Evolutionary conservation across 768 basidiomycete species (phyloP).

Genomic region (Cystofilobasidium macerans): DNA sequence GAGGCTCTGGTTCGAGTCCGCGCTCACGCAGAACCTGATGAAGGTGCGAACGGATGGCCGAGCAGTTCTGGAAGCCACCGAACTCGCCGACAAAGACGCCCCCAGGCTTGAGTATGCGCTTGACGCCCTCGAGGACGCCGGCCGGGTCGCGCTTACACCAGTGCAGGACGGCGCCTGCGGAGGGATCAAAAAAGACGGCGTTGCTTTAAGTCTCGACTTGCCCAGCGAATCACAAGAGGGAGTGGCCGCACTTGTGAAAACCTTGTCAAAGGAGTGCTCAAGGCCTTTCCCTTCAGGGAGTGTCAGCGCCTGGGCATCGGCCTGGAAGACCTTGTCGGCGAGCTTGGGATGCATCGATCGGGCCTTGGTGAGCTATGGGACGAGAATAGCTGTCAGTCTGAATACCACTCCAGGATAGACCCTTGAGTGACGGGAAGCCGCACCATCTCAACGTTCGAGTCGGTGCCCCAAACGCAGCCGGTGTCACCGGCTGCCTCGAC

Average conservation of each 20-base stretch:
- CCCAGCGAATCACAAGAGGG: background rate
- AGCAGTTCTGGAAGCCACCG: constrained; percentile 61
- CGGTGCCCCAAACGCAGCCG: constrained; percentile 57
- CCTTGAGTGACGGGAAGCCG: constrained; percentile 27
- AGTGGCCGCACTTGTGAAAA: constrained; percentile 56
- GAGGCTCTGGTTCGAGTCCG: constrained; percentile 49
- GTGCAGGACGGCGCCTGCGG: constrained; percentile 48
- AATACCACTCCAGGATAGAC: too few relatives aligned
- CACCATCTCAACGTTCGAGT: constrained; percentile 64
- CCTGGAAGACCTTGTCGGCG: constrained; percentile 33
- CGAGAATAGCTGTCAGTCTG: background rate
- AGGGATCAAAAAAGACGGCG: background rate
- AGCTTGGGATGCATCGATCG: constrained; percentile 42
- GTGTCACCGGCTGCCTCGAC: constrained; percentile 45
- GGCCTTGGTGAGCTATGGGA: constrained; percentile 48
- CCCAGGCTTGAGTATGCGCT: constrained; percentile 53
- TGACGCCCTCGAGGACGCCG: constrained; percentile 54
- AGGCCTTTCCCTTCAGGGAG: constrained; percentile 24
- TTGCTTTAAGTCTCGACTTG: background rate
- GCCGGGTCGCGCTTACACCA: constrained; percentile 71
- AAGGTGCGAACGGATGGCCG: constrained; percentile 54
- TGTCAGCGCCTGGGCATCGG: constrained; percentile 40
- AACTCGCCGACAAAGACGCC: constrained; percentile 65
- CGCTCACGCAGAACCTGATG: constrained; percentile 46
- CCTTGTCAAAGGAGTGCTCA: constrained; percentile 50